Evolutionary conservation across 78 protist species (phyloP).

Genomic region (Dictyostelium intermedium): DNA sequence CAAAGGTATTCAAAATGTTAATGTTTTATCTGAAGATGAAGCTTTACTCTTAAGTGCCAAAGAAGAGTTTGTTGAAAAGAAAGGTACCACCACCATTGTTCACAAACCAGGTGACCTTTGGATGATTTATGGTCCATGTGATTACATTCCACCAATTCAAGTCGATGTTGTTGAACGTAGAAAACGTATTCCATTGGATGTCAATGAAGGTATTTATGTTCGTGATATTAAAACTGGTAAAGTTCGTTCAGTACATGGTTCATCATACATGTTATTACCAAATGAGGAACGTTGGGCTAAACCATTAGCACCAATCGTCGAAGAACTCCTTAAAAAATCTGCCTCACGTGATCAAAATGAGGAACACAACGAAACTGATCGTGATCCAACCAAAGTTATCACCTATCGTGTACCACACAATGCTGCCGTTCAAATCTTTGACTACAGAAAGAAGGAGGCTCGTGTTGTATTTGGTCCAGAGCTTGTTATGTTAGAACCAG

Average conservation of each 20-base stretch:
- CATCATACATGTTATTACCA: constrained; percentile 85
- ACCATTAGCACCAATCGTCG: constrained; percentile 86
- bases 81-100: constrained; percentile 18
- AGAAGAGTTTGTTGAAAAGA: constrained; percentile 42
- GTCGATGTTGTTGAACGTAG: constrained; percentile 86
- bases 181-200: constrained; percentile 84
- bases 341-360: constrained; percentile 77
- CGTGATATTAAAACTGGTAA: constrained; percentile 90
- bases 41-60: constrained; percentile 82
- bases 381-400: constrained; percentile 88
- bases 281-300: constrained; percentile 92
- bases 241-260: constrained; percentile 87
- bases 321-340: constrained; percentile 57
- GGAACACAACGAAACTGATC: constrained; percentile 49
- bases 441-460: constrained; percentile 85
- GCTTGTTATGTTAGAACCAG: constrained; percentile 88
- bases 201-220: constrained; percentile 92
- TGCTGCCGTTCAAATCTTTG: constrained; percentile 90
- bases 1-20: constrained; percentile 80
- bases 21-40: constrained; percentile 83
- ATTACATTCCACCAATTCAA: constrained; percentile 87
- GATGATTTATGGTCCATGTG: constrained; percentile 86
- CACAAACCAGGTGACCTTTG: constrained; percentile 89
- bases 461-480: constrained; percentile 92
- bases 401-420: constrained; percentile 92